Conservation (phyloP, 495 filamentous ascomycete genomes). For the Penicillium diatomitis region DNA sequence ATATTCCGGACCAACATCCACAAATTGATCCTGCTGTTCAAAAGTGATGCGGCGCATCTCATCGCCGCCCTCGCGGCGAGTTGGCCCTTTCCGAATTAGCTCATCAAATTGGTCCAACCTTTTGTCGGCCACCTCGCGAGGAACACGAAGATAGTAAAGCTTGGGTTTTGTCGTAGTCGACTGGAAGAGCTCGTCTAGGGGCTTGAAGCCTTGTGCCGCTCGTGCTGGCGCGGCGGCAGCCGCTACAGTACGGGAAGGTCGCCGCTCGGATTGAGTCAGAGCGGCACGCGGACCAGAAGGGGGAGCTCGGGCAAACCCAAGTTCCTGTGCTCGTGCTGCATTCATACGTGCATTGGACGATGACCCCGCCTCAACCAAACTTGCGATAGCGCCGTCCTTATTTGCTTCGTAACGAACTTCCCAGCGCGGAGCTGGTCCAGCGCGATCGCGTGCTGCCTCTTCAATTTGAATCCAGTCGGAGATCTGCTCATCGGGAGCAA, state of each 20-base stretch:
- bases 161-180: slow-evolving; percentile 60
- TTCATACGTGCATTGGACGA: slow-evolving; percentile 10
- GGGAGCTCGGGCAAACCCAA: slow-evolving; percentile 25
- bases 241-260: slow-evolving; percentile 13
- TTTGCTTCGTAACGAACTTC: slow-evolving; percentile 61
- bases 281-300: slow-evolving; percentile 28
- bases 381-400: slow-evolving; percentile 46
- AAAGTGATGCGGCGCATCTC: slow-evolving; percentile 71
- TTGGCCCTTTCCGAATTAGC: slow-evolving; percentile 38
- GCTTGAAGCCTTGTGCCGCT: slow-evolving; percentile 43
- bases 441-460: slow-evolving; percentile 38
- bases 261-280: slow-evolving; percentile 13
- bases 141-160: slow-evolving; percentile 54
- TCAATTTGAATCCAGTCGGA: slow-evolving; percentile 68
- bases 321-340: slow-evolving; percentile 14
- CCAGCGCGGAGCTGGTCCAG: slow-evolving; percentile 49
- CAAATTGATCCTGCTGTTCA: slow-evolving; percentile 58
- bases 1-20: slow-evolving; percentile 69
- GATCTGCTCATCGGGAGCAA: slow-evolving; percentile 69
- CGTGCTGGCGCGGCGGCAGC: slow-evolving; percentile 12
- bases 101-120: slow-evolving; percentile 58
- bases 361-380: slow-evolving; percentile 41
- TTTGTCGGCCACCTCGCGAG: slow-evolving; percentile 41
- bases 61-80: slow-evolving; percentile 42
- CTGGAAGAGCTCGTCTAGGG: slow-evolving; percentile 54